Evolutionary conservation across 2,329 filamentous ascomycete species (phyloP).

Genomic region (Beauveria rudraprayagi): DNA sequence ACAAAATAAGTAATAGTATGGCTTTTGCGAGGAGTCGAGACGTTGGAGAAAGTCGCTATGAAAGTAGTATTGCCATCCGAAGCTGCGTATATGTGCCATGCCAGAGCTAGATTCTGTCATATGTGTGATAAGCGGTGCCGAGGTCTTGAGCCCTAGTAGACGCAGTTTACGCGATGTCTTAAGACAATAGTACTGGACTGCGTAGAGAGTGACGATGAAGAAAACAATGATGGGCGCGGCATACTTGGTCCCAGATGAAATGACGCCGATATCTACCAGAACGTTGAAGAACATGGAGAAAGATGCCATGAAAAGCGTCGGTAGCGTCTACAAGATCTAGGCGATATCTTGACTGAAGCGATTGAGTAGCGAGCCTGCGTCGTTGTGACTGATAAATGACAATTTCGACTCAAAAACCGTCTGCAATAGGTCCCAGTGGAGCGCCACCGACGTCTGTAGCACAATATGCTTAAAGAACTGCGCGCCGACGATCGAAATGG

Average conservation of each 20-base stretch:
- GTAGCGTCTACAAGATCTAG: constrained; percentile 19
- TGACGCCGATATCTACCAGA: constrained; percentile 14
- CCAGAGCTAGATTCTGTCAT: constrained; percentile 38
- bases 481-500: not conserved
- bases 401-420: constrained; percentile 2
- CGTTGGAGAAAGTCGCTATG: constrained; percentile 32
- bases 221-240: constrained; percentile 22
- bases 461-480: constrained; percentile 1
- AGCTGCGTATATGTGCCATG: constrained; percentile 41
- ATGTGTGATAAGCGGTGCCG: constrained; percentile 25
- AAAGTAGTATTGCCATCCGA: constrained; percentile 40
- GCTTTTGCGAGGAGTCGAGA: constrained; percentile 43
- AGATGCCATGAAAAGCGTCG: constrained; percentile 17
- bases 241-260: constrained; percentile 20
- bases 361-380: not conserved
- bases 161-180: constrained; percentile 29
- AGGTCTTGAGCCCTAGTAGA: constrained; percentile 28
- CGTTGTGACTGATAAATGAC: constrained; percentile 14
- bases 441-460: not conserved
- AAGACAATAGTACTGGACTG: constrained; percentile 25
- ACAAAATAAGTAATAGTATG: constrained; percentile 45
- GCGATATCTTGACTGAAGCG: constrained; percentile 23
- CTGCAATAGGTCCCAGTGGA: not conserved
- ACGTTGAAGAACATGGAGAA: constrained; percentile 19
- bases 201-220: constrained; percentile 18